Base-by-base conservation (phyloP, 306 rosid species). In the Herpetospermum pedunculosum region DNA sequence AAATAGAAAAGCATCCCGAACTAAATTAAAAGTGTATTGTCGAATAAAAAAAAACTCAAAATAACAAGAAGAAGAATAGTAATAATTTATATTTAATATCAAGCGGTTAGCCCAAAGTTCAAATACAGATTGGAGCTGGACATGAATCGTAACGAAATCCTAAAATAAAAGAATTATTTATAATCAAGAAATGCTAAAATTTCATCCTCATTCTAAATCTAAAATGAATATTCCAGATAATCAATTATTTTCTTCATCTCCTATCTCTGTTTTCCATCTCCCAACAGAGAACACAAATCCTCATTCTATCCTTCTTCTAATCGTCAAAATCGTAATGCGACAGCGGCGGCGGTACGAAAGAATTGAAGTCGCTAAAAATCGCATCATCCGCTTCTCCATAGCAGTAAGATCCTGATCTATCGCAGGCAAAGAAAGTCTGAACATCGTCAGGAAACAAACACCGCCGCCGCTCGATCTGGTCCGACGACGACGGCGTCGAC, bases 311-410 rank as follows among this genome's bases (percentile, higher is more conserved):
- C 2, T 25, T 47, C 64, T 25, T 38, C 48, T 75, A 73, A 50
- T 64, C 70, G 25, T 30, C 70, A 14, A 84, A 81, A 11, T 84
- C 81, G 41, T 70, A 80, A 14, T 79, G 82, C 49, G 79, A 84
- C 73, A 53, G 72, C 23, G 78, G 70, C 8, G 81, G 77, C 8
- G 80, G 75, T 40, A 81, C 69, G 57, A 80, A 67, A 6, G 84
- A 78, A 23, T 81, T 81, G 52, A 80, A 80, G 32, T 80, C 84
- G 58, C 34, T 57, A 30, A 84, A 84, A 15, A 84, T 78, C 5
- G 54, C 76, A 12, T 84, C 87, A 1, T 75, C 79, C 49, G 48
- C 87, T 14, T 84, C 75, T 29, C 29, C 83, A 43, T 77, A 72
- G 70, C 79, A 55, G 15, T 71, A 72, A 19, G 83, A 72, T 5